Percentiles rank a stretch among this genome's conserved stretches.
phyloP scores from a whole-genome alignment of 768 basidiomycete genomes.

The Tulasnella sp. region DNA sequence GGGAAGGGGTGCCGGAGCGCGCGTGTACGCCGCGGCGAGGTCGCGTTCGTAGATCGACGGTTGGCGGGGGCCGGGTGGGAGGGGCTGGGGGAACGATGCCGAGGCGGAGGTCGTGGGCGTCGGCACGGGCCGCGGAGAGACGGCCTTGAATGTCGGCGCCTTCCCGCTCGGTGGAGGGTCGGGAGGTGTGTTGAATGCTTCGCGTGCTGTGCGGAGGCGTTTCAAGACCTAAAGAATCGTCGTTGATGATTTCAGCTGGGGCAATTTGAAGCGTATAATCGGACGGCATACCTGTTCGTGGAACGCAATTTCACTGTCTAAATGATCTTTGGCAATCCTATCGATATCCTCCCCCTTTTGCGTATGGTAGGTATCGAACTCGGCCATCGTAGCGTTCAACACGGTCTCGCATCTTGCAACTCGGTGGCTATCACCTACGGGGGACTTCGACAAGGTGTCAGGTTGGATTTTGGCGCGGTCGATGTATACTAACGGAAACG shows the following conservation, averaged over 20 bases:
- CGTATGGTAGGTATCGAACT: slow-evolving; percentile 66
- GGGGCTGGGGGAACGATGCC: neutral
- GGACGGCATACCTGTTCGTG: slow-evolving; percentile 47
- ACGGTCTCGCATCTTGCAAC: slow-evolving; percentile 75
- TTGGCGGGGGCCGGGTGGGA: slow-evolving; percentile 35
- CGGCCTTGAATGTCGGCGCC: neutral
- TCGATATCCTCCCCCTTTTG: slow-evolving; percentile 64
- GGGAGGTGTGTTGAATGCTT: slow-evolving; percentile 36
- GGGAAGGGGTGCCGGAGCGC: slow-evolving; percentile 32
- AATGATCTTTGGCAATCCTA: slow-evolving; percentile 46
- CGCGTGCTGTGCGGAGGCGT: slow-evolving; percentile 46
- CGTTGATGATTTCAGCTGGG: neutral
- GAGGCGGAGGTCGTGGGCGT: neutral
- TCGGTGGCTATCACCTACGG: slow-evolving; percentile 41
- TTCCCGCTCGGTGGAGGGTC: neutral
- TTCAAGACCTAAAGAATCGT: slow-evolving; percentile 37
- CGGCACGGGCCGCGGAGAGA: neutral
- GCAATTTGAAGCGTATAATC: neutral
- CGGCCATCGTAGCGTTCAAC: slow-evolving; percentile 77
- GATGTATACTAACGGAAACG: slow-evolving; percentile 6
- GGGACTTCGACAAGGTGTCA: too few relatives aligned
- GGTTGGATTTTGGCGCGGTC: neutral
- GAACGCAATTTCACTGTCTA: slow-evolving; percentile 65
- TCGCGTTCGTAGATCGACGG: slow-evolving; percentile 70
- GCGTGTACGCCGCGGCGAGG: slow-evolving; percentile 32